phyloP scores from a whole-genome alignment of 495 filamentous ascomycete genomes.

The Xeromyces bisporus region DNA sequence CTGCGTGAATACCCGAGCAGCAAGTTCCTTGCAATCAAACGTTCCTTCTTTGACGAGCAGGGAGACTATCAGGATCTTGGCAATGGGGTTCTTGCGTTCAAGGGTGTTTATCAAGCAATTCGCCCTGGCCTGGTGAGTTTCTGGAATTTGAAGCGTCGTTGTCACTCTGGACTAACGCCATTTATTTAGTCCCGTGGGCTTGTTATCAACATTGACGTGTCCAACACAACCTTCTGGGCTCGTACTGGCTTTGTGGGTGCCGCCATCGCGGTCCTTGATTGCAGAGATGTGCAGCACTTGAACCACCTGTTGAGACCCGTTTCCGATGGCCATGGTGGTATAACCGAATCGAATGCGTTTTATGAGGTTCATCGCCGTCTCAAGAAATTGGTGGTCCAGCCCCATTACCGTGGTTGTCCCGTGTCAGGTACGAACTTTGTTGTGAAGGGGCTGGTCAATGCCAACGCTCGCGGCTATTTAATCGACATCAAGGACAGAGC shows the following conservation, averaged over 20 bases:
- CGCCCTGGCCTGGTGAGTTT: slow-evolving; percentile 42
- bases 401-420: slow-evolving; percentile 40
- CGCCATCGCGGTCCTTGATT: slow-evolving; percentile 11
- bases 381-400: slow-evolving; percentile 46
- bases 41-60: slow-evolving; percentile 46
- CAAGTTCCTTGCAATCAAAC: slow-evolving; percentile 48
- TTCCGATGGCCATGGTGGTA: slow-evolving; percentile 8
- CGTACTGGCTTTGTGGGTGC: slow-evolving; percentile 17
- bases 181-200: slow-evolving; percentile 31
- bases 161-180: slow-evolving; percentile 4
- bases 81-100: slow-evolving; percentile 55
- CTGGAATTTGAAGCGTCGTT: neutral
- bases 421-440: slow-evolving; percentile 34
- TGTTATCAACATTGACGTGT: slow-evolving; percentile 60
- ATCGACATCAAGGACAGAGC: slow-evolving; percentile 41
- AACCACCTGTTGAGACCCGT: slow-evolving; percentile 7
- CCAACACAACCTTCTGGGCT: slow-evolving; percentile 24
- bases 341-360: slow-evolving; percentile 9
- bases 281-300: slow-evolving; percentile 10
- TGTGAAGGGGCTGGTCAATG: slow-evolving; percentile 42
- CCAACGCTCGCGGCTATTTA: slow-evolving; percentile 33
- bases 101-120: slow-evolving; percentile 71
- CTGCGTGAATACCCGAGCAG: slow-evolving; percentile 58
- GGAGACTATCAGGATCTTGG: slow-evolving; percentile 25
- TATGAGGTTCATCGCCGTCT: slow-evolving; percentile 29